Evolutionary conservation across 805 yeast species (phyloP).

Genomic region (Metschnikowia rubicola): DNA sequence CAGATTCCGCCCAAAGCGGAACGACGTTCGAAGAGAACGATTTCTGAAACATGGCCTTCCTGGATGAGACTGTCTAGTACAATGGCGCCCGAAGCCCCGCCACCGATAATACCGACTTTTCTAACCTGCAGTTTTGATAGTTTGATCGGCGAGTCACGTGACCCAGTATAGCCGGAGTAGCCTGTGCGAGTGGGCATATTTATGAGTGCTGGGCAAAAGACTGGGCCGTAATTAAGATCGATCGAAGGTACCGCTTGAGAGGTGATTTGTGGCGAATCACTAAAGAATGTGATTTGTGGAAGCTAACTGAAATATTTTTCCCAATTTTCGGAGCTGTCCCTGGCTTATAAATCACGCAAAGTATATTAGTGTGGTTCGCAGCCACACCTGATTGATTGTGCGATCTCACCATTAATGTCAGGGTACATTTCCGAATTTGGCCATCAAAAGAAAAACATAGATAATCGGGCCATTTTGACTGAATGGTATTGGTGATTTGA

Average conservation of each 20-base stretch:
- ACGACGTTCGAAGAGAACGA: slow-evolving; percentile 42
- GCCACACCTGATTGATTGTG: slow-evolving; percentile 11
- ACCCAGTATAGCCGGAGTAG: not conserved
- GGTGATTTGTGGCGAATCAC: too few species aligned
- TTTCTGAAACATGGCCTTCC: slow-evolving; percentile 29
- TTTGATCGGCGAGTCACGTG: slow-evolving; percentile 3
- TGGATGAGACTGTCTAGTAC: slow-evolving; percentile 36
- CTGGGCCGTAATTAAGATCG: too few species aligned
- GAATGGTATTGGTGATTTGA: too few species aligned
- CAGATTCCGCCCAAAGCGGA: slow-evolving; percentile 42
- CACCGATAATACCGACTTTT: slow-evolving; percentile 45
- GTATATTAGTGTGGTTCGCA: slow-evolving; percentile 11
- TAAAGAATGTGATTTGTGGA: too few species aligned
- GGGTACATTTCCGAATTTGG: too few species aligned
- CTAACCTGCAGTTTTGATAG: slow-evolving; percentile 12
- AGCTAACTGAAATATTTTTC: too few species aligned
- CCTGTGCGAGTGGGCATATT: slow-evolving; percentile 2
- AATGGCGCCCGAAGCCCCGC: slow-evolving; percentile 50
- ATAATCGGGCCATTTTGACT: too few species aligned
- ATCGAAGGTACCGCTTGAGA: too few species aligned
- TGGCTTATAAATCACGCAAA: too few species aligned
- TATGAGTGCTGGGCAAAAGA: too few species aligned
- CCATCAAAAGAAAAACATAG: too few species aligned
- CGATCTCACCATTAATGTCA: not conserved
- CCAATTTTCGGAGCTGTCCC: too few species aligned